phyloP scores from a whole-genome alignment of 805 yeast species.

The Lachancea meyersii region DNA sequence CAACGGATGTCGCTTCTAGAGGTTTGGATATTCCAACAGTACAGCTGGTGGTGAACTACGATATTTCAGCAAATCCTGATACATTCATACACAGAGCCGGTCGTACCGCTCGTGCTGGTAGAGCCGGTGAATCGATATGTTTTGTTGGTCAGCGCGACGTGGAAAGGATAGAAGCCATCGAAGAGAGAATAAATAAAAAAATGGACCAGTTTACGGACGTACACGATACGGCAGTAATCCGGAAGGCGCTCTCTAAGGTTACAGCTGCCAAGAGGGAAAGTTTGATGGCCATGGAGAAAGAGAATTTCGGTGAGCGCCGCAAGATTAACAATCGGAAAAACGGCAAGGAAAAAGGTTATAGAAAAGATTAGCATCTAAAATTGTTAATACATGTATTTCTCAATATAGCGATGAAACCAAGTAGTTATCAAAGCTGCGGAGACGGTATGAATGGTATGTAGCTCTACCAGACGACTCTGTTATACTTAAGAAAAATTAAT shows the following conservation, averaged over 20 bases:
- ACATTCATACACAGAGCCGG: conserved; percentile 96
- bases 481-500: too few species aligned
- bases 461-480: too few species aligned
- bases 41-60: conserved; percentile 82
- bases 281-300: conserved; percentile 87
- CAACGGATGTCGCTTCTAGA: conserved; percentile 96
- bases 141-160: conserved; percentile 84
- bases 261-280: conserved; percentile 87
- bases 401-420: neutral
- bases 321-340: conserved; percentile 40
- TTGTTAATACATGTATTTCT: neutral
- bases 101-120: conserved; percentile 98
- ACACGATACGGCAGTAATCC: conserved; percentile 71
- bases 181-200: conserved; percentile 71
- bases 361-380: conserved; percentile 7
- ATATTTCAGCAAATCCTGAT: conserved; percentile 93
- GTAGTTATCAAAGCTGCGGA: too few species aligned
- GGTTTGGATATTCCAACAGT: conserved; percentile 96
- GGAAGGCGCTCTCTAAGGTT: conserved; percentile 59
- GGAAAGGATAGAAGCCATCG: conserved; percentile 74
- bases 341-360: conserved; percentile 21
- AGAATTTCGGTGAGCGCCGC: conserved; percentile 73
- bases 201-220: conserved; percentile 70
- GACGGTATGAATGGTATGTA: too few species aligned
- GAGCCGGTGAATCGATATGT: conserved; percentile 76